Conservation (phyloP, 257 asterid species). For the Solanum commersonii region DNA sequence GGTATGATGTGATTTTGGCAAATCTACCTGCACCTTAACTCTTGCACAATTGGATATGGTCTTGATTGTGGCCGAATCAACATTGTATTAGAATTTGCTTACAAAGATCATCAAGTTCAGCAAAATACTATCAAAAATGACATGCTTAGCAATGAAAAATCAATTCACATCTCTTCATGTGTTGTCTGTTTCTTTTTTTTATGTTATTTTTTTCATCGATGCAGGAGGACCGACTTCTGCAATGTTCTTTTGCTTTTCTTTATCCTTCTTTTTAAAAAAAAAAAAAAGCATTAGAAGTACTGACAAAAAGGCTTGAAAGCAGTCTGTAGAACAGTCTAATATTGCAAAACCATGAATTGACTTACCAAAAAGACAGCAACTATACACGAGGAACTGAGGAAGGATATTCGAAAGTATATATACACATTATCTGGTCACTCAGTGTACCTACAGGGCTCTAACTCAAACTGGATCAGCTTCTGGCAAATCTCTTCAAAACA, state of each 20-base stretch:
- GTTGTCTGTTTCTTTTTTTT: neutral
- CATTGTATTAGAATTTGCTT: neutral
- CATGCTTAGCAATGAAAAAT: neutral
- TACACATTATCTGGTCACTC: neutral
- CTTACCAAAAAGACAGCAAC: neutral
- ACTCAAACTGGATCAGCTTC: constrained; percentile 20
- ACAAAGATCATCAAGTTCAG: neutral
- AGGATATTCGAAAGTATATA: neutral
- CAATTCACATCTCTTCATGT: neutral
- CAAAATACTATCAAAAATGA: neutral
- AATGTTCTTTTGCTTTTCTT: neutral
- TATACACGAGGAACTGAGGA: neutral
- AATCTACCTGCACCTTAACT: neutral
- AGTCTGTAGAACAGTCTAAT: neutral
- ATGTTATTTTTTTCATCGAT: neutral
- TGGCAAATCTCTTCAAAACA: constrained; percentile 27
- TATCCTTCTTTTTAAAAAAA: neutral
- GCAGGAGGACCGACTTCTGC: neutral
- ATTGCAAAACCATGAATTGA: neutral
- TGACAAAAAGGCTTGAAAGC: neutral
- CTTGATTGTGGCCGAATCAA: neutral
- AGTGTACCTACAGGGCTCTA: constrained; percentile 3
- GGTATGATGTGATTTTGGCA: neutral
- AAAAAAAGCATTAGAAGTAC: neutral
- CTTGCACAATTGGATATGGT: neutral